phyloP scores from a whole-genome alignment of 2,329 filamentous ascomycete species.

The Xylariales sp. region DNA sequence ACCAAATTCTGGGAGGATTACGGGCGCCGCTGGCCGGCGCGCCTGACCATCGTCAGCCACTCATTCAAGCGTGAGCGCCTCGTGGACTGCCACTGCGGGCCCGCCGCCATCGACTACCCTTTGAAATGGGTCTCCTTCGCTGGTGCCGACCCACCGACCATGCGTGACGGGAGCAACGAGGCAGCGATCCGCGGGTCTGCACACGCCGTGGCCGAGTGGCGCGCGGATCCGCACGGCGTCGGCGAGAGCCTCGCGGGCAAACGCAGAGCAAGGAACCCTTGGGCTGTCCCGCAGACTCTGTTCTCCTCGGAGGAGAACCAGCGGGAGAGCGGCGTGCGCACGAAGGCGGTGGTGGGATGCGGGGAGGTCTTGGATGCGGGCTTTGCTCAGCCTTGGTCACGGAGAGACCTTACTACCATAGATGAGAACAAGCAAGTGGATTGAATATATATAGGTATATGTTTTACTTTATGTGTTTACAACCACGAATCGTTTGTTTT shows the following conservation, averaged over 20 bases:
- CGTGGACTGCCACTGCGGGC: conserved; percentile 56
- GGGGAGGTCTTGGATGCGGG: conserved; percentile 36
- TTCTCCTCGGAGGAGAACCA: conserved; percentile 33
- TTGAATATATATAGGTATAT: too few species aligned
- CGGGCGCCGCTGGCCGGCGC: conserved; percentile 45
- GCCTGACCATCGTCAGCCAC: conserved; percentile 63
- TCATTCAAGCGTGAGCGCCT: conserved; percentile 64
- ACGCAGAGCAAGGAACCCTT: conserved; percentile 44
- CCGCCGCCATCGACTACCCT: conserved; percentile 58
- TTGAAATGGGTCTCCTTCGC: conserved; percentile 43
- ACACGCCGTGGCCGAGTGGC: conserved; percentile 44
- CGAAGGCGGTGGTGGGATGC: conserved; percentile 25
- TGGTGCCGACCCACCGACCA: conserved; percentile 60
- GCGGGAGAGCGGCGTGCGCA: conserved; percentile 31
- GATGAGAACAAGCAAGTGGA: too few species aligned
- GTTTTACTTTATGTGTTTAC: too few species aligned
- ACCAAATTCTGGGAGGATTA: conserved; percentile 49
- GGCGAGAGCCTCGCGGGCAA: conserved; percentile 41
- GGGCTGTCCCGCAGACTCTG: conserved; percentile 37
- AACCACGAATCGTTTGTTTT: too few species aligned
- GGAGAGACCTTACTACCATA: not conserved
- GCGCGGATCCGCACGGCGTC: conserved; percentile 46
- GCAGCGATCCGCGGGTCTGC: conserved; percentile 36
- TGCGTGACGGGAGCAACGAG: conserved; percentile 30
- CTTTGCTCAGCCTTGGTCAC: conserved; percentile 34